These are phyloP conservation scores for Myxozyma monticola DNA, from an alignment of 805 yeast species.

Conservation along the genomic window DNA sequence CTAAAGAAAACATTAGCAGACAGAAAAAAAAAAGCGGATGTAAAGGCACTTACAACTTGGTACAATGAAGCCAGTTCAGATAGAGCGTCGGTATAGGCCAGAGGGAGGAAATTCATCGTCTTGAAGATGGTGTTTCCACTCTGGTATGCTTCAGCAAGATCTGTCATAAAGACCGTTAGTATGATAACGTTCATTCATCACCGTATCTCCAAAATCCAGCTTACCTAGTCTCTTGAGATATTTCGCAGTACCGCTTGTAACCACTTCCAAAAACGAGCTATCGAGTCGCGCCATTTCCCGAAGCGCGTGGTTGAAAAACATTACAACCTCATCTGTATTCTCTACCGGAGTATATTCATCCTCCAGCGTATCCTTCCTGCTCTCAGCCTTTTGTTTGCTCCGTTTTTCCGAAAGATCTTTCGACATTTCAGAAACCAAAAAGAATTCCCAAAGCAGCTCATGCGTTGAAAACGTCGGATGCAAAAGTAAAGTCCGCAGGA, in stretches of 20 bases:
- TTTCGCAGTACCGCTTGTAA: slow-evolving; percentile 6
- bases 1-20: slow-evolving; percentile 2
- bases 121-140: slow-evolving; percentile 14
- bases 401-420: slow-evolving; percentile 43
- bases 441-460: slow-evolving; percentile 48
- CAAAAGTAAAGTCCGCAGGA: slow-evolving; percentile 47
- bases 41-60: slow-evolving; percentile 21
- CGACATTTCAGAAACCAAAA: slow-evolving; percentile 38
- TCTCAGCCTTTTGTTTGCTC: slow-evolving; percentile 34
- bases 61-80: slow-evolving; percentile 15
- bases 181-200: too few relatives aligned
- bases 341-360: slow-evolving; percentile 29
- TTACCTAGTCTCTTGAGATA: slow-evolving; percentile 20
- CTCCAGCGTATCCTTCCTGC: slow-evolving; percentile 36
- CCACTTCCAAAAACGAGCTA: slow-evolving; percentile 13
- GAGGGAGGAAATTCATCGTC: slow-evolving; percentile 13
- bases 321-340: slow-evolving; percentile 25
- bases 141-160: slow-evolving; percentile 27
- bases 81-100: slow-evolving; percentile 18
- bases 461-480: slow-evolving; percentile 43
- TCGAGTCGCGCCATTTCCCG: slow-evolving; percentile 24
- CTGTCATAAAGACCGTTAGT: slow-evolving; percentile 5
- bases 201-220: too few relatives aligned
- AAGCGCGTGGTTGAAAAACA: slow-evolving; percentile 29
- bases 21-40: neutral